phyloP scores from a whole-genome alignment of 257 asterid genomes.

The Henckelia pumila region DNA sequence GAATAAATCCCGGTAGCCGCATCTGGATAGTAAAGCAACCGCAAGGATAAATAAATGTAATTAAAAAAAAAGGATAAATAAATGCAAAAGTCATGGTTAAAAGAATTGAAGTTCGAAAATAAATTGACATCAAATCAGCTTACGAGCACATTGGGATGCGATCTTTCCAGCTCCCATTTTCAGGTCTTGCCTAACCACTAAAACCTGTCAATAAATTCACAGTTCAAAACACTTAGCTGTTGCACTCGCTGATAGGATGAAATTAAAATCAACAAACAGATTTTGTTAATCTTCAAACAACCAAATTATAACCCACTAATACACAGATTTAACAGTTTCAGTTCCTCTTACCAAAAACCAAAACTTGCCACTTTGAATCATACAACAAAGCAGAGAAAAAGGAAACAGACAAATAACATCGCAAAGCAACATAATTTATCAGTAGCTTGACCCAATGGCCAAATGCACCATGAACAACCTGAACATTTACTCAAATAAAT shows the following conservation, averaged over 20 bases:
- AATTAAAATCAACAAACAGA: not conserved
- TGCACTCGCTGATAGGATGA: not conserved
- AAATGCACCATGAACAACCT: too few relatives aligned
- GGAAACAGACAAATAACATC: not conserved
- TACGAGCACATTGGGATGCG: slow-evolving; percentile 99
- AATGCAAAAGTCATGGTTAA: not conserved
- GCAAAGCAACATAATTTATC: not conserved
- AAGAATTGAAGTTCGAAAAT: slow-evolving; percentile 16
- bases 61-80: not conserved
- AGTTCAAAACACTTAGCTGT: not conserved
- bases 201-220: slow-evolving; percentile 50
- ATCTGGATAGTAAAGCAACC: slow-evolving; percentile 51
- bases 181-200: slow-evolving; percentile 94
- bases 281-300: not conserved
- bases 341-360: not conserved
- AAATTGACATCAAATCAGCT: slow-evolving; percentile 30
- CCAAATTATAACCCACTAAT: not conserved
- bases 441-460: not conserved
- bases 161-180: slow-evolving; percentile 93
- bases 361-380: not conserved
- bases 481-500: not conserved
- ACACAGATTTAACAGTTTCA: not conserved
- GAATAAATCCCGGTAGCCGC: slow-evolving; percentile 96
- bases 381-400: not conserved
- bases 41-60: not conserved